Conservation (phyloP, 192 early-diverging fungal species). For the Coemansia sp. region DNA sequence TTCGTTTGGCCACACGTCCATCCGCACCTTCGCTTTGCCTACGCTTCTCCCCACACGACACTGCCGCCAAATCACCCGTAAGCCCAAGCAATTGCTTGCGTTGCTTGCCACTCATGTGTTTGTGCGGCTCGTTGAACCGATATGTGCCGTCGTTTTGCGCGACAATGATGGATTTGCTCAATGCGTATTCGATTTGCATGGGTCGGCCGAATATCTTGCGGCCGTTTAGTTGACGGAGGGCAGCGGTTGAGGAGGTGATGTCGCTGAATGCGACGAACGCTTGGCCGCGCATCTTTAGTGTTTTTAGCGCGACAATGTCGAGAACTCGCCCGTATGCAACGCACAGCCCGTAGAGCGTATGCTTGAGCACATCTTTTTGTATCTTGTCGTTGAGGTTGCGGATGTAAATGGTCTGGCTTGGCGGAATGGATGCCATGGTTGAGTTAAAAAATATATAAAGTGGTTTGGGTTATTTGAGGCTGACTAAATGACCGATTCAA, state of each 20-base stretch:
- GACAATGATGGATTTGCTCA: constrained; percentile 44
- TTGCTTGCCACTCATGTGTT: constrained; percentile 39
- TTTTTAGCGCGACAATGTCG: constrained; percentile 84
- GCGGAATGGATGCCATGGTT: constrained; percentile 53
- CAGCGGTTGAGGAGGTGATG: constrained; percentile 80
- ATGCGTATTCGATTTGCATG: constrained; percentile 55
- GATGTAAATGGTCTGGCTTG: constrained; percentile 75
- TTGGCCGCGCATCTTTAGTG: constrained; percentile 84
- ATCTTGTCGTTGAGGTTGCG: constrained; percentile 84
- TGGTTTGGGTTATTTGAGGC: too few relatives aligned
- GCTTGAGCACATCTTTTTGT: constrained; percentile 70
- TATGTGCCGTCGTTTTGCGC: constrained; percentile 40
- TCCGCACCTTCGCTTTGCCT: constrained; percentile 13
- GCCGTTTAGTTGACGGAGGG: constrained; percentile 84
- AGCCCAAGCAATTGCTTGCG: constrained; percentile 40
- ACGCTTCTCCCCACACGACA: constrained; percentile 29
- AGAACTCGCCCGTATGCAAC: constrained; percentile 82
- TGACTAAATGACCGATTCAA: too few relatives aligned
- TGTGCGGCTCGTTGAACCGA: constrained; percentile 29
- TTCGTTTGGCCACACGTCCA: constrained; percentile 16
- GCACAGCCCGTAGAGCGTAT: constrained; percentile 89
- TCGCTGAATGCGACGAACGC: constrained; percentile 90
- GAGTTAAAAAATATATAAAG: not conserved
- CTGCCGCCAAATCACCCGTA: not conserved
- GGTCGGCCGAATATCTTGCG: constrained; percentile 80